These are phyloP conservation scores for Candida ficus DNA, from an alignment of 805 yeast species.

Conservation along the genomic window DNA sequence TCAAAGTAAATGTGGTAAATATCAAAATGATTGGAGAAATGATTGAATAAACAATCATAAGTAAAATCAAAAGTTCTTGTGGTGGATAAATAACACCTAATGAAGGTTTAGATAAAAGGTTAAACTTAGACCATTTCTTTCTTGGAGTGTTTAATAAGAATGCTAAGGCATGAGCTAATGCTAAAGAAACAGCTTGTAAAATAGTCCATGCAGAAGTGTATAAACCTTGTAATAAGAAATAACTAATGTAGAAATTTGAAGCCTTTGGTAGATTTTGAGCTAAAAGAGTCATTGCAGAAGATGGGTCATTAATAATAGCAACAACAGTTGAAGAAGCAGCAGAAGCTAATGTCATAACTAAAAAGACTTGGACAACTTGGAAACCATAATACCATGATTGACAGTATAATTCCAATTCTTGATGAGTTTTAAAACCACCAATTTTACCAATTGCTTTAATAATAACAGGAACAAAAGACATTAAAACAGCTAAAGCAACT, in stretches of 20 bases:
- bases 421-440: constrained; percentile 66
- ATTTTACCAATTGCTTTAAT: constrained; percentile 72
- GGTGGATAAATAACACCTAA: constrained; percentile 85
- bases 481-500: constrained; percentile 70
- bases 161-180: constrained; percentile 68
- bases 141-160: constrained; percentile 85
- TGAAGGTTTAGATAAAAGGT: constrained; percentile 56
- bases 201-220: constrained; percentile 71
- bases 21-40: constrained; percentile 71
- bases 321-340: constrained; percentile 73
- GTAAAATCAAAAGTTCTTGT: constrained; percentile 68
- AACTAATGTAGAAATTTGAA: constrained; percentile 83
- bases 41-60: constrained; percentile 69
- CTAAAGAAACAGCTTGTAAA: constrained; percentile 68
- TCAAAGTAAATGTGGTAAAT: constrained; percentile 56
- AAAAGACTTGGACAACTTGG: constrained; percentile 84
- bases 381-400: constrained; percentile 89
- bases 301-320: constrained; percentile 62
- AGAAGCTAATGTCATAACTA: constrained; percentile 80
- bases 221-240: constrained; percentile 77
- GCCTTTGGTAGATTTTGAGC: constrained; percentile 82
- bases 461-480: constrained; percentile 82
- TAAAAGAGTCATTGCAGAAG: constrained; percentile 65
- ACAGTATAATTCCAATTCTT: constrained; percentile 72
- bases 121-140: constrained; percentile 79